Conservation (phyloP, 2,329 filamentous ascomycete genomes). For the Chaetomium sp. region DNA sequence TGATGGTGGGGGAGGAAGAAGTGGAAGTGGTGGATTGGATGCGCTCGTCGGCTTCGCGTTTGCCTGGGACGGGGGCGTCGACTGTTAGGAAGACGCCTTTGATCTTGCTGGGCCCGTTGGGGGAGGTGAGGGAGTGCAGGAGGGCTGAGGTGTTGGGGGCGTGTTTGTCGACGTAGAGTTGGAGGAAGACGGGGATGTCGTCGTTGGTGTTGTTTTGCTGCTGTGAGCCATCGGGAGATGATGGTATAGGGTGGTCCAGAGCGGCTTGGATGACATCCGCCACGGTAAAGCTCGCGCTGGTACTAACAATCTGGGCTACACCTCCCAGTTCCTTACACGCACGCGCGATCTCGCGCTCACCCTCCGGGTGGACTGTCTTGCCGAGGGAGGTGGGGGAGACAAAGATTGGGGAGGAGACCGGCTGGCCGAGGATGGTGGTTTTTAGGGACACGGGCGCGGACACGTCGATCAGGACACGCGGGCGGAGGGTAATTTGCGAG, state of each 20-base stretch:
- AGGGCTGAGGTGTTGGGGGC: conserved; percentile 44
- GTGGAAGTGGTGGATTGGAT: conserved; percentile 17
- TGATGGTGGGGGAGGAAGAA: neutral
- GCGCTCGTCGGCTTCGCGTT: conserved; percentile 42
- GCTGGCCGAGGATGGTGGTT: conserved; percentile 49
- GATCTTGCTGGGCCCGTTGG: conserved; percentile 31
- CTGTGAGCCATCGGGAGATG: neutral
- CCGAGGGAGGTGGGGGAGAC: conserved; percentile 60
- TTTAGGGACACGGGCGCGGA: conserved; percentile 38
- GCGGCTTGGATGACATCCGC: conserved; percentile 42
- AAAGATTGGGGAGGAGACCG: conserved; percentile 52
- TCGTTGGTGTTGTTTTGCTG: neutral
- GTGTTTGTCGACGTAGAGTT: conserved; percentile 56
- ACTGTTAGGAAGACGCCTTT: conserved; percentile 53
- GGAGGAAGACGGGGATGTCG: conserved; percentile 43
- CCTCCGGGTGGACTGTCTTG: conserved; percentile 55
- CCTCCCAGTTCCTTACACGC: conserved; percentile 42
- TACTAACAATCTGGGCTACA: conserved; percentile 55
- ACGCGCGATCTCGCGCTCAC: conserved; percentile 52
- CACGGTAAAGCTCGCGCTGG: conserved; percentile 53
- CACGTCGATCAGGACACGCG: conserved; percentile 52
- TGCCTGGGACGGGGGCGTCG: conserved; percentile 51
- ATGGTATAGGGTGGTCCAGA: conserved; percentile 14
- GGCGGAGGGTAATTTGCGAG: conserved; percentile 51
- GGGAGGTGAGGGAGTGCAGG: conserved; percentile 38